Conservation (phyloP, 345 rosid genomes). For the Clausena lansium region DNA sequence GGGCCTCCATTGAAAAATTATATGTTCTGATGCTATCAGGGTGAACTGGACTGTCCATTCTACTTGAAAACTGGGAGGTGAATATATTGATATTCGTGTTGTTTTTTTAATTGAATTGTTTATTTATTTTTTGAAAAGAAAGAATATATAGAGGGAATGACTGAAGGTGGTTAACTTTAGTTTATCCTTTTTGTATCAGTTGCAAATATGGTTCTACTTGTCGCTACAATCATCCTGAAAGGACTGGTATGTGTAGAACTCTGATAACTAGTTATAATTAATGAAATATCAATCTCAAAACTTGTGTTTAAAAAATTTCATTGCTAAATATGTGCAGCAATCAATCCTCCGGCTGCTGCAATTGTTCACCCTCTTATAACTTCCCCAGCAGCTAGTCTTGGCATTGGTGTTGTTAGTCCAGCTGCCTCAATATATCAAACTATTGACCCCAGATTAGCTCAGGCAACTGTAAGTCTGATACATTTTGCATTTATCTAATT, state of each 20-base stretch:
- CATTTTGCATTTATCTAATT: not conserved
- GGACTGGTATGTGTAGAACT: constrained; percentile 53
- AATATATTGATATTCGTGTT: constrained; percentile 11
- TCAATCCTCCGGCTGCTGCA: constrained; percentile 61
- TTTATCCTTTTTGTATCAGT: constrained; percentile 37
- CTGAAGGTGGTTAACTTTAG: constrained; percentile 6
- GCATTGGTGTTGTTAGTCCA: constrained; percentile 50
- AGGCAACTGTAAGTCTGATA: constrained; percentile 32
- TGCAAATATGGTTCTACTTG: constrained; percentile 95
- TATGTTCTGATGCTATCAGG: constrained; percentile 47
- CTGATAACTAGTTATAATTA: not conserved
- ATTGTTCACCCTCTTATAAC: constrained; percentile 46
- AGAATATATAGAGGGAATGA: not conserved
- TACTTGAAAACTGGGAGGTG: constrained; percentile 96
- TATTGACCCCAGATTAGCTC: constrained; percentile 44
- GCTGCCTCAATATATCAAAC: constrained; percentile 69
- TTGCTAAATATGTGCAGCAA: constrained; percentile 44
- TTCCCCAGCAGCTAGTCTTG: constrained; percentile 42
- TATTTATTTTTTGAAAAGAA: not conserved
- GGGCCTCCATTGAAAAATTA: not conserved
- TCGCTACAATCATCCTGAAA: constrained; percentile 95
- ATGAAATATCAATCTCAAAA: constrained; percentile 9
- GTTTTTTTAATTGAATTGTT: not conserved
- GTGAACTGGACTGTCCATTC: constrained; percentile 91
- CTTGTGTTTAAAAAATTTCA: constrained; percentile 13